Evolutionary conservation across 129 eudicot genomes (phyloP), one percentile per base, ranked within the genome.

Genomic region (Erigeron canadensis): DNA sequence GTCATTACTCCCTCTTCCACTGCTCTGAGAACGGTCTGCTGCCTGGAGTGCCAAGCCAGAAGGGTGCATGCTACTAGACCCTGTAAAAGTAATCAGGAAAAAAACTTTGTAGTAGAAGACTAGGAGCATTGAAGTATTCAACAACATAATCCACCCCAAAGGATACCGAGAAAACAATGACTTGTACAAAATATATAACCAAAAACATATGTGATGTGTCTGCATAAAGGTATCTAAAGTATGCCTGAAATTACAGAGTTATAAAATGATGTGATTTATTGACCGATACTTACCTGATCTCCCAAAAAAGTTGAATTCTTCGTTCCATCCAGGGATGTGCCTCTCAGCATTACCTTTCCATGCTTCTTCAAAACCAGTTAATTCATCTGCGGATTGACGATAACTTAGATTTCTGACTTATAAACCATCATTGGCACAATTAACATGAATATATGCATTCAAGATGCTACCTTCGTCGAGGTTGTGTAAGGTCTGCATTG

Each of bases 401-500:
- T 41, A 67, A 38, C 41, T 78, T 51, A 39, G 44, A 47, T 48
- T 23, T 40, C 7, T 3, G 23, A 34, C 67, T 44, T 39, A 48
- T 47, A 28, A 70, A 50, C 21, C n/a, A 69, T 10, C 40, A 62
- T 63, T 62, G 16, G 43, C 38, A 9, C 50, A 2, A 19, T 59
- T 16, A 64, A 70, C 40, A 48, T 51, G 17, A 46, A 63, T 17
- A 46, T 9, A 12, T 10, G 21, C 8, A 5, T 63, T 2, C 6
- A 55, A 28, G 22, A 16, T 42, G 46, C 67, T 18, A 94, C 98
- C 98, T 89, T 89, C 87, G 41, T 84, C 56, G 40, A 94, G 76
- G 73, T 94, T 94, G 66, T 94, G 97, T 44, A 94, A 69, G 53
- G 97, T 87, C 81, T 94, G 97, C 76, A 79, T 41, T 13, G 92